Conservation (phyloP, 2,329 filamentous ascomycete genomes). For the Ceratocystis ficicola region DNA sequence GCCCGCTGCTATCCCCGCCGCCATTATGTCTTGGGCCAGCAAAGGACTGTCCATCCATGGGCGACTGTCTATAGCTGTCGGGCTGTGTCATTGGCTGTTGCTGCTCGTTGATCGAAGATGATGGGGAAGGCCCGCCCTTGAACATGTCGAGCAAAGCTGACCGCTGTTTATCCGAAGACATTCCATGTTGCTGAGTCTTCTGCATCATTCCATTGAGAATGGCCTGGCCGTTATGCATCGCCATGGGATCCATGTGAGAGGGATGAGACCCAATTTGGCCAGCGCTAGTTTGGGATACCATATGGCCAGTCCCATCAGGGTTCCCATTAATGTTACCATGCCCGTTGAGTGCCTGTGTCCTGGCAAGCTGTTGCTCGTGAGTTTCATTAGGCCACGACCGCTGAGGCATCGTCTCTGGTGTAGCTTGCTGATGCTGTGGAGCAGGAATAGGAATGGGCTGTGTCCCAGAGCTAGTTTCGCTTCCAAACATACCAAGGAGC, state of each 20-base stretch:
- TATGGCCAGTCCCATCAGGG: neutral
- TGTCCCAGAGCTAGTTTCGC: constrained; percentile 25
- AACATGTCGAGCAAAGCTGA: constrained; percentile 43
- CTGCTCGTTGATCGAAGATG: constrained; percentile 8
- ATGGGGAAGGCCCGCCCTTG: constrained; percentile 30
- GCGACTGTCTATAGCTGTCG: constrained; percentile 21
- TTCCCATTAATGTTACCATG: neutral
- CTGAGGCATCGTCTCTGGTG: constrained; percentile 7
- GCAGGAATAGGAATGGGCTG: constrained; percentile 13
- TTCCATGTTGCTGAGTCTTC: constrained; percentile 20
- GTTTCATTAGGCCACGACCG: constrained; percentile 19
- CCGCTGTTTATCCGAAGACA: constrained; percentile 31
- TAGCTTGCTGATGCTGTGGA: neutral
- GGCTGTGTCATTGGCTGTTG: constrained; percentile 13
- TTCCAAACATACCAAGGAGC: constrained; percentile 33
- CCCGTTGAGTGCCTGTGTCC: neutral
- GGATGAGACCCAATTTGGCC: neutral
- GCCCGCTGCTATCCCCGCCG: constrained; percentile 8
- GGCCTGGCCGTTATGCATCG: constrained; percentile 20
- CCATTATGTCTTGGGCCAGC: constrained; percentile 10
- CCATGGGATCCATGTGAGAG: constrained; percentile 18
- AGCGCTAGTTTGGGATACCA: neutral
- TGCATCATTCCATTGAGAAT: constrained; percentile 20
- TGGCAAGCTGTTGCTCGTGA: constrained; percentile 16
- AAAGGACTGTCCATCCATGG: constrained; percentile 18